Evolutionary conservation across 495 filamentous ascomycete genomes (phyloP), one percentile per base, ranked within the genome.

Genomic region (Aspergillus diversus): DNA sequence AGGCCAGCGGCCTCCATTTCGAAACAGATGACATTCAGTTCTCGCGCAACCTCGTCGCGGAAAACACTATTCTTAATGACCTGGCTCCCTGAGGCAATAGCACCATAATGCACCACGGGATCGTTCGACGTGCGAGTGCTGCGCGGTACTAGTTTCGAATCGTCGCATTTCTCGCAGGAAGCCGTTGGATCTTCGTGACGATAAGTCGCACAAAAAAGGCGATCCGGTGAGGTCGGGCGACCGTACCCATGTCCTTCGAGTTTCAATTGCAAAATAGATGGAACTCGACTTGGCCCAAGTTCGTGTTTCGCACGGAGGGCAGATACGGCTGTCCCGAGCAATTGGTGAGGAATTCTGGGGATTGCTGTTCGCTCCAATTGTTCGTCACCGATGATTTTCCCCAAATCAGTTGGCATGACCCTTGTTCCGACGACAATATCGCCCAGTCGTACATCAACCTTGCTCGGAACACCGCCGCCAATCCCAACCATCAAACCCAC

Each of bases 381-480:
- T 34, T 64, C 59, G 21, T 64, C 57, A 21, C 27, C 59, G 4
- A 73, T 21, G 0, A 66, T 55, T 62, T 79, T 81, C 5, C 77
- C 80, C 49, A 77, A 67, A 52, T 82, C 76, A 60, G 65, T 75
- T 63, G 81, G 75, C 52, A 81, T 70, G 5, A 83, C 77, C 27
- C 79, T 74, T 8, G 72, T 70, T 56, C 71, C 66, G 16, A 75
- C 71, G 15, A 73, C 69, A 17, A 75, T 46, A 46, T 75, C 71
- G 16, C 77, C 73, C 31, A 84, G 68, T 2, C 66, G 60, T 1
- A 75, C 48, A 68, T 73, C 71, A 46, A 49, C 37, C 35, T 54
- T 65, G 47, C 57, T 63, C 0, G 69, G 71, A 0, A 69, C 56
- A 65, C 80, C 60, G 64, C 73, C 69, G 8, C 69, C 71, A 21